phyloP scores from a whole-genome alignment of 345 rosid genomes.

The Murraya paniculata region DNA sequence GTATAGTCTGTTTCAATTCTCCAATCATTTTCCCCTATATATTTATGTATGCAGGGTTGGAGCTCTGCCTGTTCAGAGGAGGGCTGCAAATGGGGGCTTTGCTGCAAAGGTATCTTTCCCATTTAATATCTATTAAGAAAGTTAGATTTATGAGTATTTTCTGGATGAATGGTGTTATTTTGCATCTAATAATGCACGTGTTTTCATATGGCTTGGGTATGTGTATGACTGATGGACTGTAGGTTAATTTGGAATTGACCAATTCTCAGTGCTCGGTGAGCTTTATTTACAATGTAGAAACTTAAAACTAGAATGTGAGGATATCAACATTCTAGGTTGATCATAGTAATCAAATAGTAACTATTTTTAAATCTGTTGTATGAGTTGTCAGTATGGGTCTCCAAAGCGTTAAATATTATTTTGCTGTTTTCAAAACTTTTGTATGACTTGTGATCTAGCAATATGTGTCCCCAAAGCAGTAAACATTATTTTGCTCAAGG shows the following conservation, averaged over 20 bases:
- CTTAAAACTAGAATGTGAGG: neutral
- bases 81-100: slow-evolving; percentile 36
- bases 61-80: slow-evolving; percentile 37
- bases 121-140: neutral
- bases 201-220: neutral
- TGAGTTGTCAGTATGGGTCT: neutral
- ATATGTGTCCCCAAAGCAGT: no score
- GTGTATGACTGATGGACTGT: neutral
- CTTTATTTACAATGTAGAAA: neutral
- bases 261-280: neutral
- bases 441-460: no score
- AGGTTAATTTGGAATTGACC: neutral
- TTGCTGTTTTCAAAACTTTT: no score
- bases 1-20: neutral
- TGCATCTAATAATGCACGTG: neutral
- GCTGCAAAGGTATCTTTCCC: slow-evolving; percentile 51
- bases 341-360: neutral
- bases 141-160: neutral
- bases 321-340: neutral
- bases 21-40: slow-evolving; percentile 7
- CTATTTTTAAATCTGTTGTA: neutral
- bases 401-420: no score
- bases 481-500: neutral
- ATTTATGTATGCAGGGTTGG: slow-evolving; percentile 47
- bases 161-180: neutral